Percentiles rank a stretch among this genome's conserved stretches.
phyloP scores from a whole-genome alignment of 2,329 filamentous ascomycete genomes.

The Dryadomyces quercus-mongolicae region DNA sequence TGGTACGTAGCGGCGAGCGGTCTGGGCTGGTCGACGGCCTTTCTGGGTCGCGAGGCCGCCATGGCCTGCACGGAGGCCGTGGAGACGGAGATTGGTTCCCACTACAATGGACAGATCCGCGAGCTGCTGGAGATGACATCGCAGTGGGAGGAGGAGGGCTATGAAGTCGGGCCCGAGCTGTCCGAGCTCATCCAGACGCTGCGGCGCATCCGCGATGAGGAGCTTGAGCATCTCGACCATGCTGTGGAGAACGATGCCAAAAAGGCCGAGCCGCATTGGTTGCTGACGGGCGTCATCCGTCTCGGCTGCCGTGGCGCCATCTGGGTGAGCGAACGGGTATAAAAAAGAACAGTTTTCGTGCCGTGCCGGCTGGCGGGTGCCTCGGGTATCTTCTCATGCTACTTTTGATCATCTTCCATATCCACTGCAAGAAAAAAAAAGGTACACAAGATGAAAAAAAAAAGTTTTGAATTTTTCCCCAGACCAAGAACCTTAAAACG shows the following conservation, averaged over 20 bases:
- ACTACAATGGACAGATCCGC: slow-evolving; percentile 90
- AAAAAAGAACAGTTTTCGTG: no score
- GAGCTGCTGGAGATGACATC: slow-evolving; percentile 69
- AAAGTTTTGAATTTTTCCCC: neutral
- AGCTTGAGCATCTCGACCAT: slow-evolving; percentile 92
- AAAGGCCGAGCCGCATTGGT: slow-evolving; percentile 77
- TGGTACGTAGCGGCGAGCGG: slow-evolving; percentile 74
- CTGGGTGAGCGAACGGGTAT: slow-evolving; percentile 66
- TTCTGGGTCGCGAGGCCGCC: slow-evolving; percentile 83
- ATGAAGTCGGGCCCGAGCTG: slow-evolving; percentile 71
- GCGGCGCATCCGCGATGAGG: slow-evolving; percentile 81
- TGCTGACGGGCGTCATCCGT: slow-evolving; percentile 76
- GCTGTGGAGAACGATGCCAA: slow-evolving; percentile 89
- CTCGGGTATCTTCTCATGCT: neutral
- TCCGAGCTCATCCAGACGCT: slow-evolving; percentile 59
- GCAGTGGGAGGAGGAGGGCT: slow-evolving; percentile 63
- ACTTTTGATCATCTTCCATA: neutral
- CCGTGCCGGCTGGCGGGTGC: no score
- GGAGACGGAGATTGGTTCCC: slow-evolving; percentile 91
- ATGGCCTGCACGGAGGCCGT: slow-evolving; percentile 99
- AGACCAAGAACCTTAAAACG: slow-evolving; percentile 2
- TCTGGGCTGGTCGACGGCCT: slow-evolving; percentile 78
- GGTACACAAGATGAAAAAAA: neutral
- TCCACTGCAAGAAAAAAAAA: neutral
- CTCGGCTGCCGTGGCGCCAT: slow-evolving; percentile 89